phyloP scores from a whole-genome alignment of 108 stramenopile genomes.

The Pseudonitzschia multiseries region DNA sequence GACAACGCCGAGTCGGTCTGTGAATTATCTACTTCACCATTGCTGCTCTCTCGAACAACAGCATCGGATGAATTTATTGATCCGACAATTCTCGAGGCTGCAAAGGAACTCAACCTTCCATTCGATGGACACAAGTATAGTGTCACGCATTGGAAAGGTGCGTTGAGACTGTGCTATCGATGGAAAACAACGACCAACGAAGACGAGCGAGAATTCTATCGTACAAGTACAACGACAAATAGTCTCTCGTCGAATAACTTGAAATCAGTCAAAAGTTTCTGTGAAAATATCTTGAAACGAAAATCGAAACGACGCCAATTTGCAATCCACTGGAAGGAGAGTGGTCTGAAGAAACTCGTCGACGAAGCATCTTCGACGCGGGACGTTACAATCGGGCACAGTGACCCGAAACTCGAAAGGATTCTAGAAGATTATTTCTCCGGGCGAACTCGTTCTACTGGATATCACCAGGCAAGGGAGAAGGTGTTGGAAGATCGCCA shows the following conservation, averaged over 20 bases:
- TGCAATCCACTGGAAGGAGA: constrained; percentile 14
- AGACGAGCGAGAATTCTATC: constrained; percentile 8
- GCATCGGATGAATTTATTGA: background rate
- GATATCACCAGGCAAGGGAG: constrained; percentile 1
- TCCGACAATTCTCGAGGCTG: background rate
- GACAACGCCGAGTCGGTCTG: background rate
- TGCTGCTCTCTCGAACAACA: background rate
- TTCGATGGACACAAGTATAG: background rate
- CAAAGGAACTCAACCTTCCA: constrained; percentile 1
- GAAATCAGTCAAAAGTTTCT: constrained; percentile 10
- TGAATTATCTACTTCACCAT: background rate
- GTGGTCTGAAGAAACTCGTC: constrained; percentile 3
- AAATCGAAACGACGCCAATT: constrained; percentile 6
- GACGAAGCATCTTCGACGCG: background rate
- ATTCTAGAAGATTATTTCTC: background rate
- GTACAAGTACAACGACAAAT: background rate
- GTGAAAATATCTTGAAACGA: background rate
- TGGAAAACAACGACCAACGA: constrained; percentile 10
- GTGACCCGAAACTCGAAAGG: background rate
- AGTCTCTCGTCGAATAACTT: constrained; percentile 1
- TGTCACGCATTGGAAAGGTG: background rate
- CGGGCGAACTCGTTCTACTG: background rate
- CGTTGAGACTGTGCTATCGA: background rate
- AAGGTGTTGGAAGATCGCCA: constrained; percentile 9
- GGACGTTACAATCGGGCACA: background rate